Base-by-base conservation (phyloP, 2,329 filamentous ascomycete species). In the Fusarium udum region DNA sequence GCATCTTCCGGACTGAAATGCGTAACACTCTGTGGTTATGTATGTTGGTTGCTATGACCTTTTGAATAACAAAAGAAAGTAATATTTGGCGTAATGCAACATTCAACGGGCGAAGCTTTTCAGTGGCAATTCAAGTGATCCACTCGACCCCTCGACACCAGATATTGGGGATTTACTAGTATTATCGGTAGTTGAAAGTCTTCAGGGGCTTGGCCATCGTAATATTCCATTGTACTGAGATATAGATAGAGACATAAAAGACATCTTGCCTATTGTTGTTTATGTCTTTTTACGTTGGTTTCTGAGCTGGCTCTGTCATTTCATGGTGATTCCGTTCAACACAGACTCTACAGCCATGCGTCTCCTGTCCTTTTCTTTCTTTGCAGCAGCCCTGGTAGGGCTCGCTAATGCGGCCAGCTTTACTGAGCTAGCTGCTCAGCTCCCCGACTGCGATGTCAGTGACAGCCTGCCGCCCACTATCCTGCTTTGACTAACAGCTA, bases 401-500 rank as follows among this genome's bases (percentile, higher is more conserved):
- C 48, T 73, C n/a, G 62, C 28, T 14, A 69, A 57, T 37, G 71
- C 70, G n/a, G 62, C 71, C n/a, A 34, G 36, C 24, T 68, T 73
- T 36, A 57, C 71, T 20, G 71, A 71, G 31, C 31, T 73, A 16
- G 71, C 62, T 22, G 34, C 62, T 39, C 55, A 73, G 31, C 45
- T 73, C 43, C 67, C 71, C 16, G 55, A 28, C 15, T 73, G 71
- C 31, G 62, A 56, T 61, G 70, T 70, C 52, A 60, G 70, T 57
- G 4, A 31, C 6, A 32, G 24, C 20, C n/a, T 13, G 31, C 28
- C 15, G 4, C 18, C 13, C 22, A 7, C 18, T 15, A 24, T 36
- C 12, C 12, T 13, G 24, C 22, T 45, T 53, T 18, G 39, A 24
- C 59, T 73, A 55, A 73, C 42, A 14, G 8, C 6, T 13, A 39